A percentile compares a stretch with the other conserved stretches of the same genome.
Evolutionary conservation across 78 protist genomes (phyloP).

Genomic region (Planoprotostelium fungivorum): DNA sequence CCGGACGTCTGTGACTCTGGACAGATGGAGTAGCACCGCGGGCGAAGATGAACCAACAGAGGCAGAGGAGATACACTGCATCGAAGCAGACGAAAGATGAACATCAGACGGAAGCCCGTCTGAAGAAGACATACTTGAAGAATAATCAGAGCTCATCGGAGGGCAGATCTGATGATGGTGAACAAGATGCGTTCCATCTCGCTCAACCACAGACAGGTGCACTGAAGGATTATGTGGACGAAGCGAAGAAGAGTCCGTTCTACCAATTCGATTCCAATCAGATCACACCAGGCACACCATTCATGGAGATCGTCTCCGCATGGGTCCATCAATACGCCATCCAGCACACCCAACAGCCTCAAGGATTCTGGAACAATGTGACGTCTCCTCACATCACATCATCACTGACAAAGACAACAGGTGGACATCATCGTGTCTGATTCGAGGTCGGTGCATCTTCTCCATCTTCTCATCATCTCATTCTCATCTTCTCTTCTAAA

Average conservation of each 20-base stretch:
- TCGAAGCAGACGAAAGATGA: slow-evolving; percentile 22
- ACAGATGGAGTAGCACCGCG: slow-evolving; percentile 95
- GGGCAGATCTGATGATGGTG: too few species aligned
- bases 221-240: background rate
- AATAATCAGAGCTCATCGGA: background rate
- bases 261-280: slow-evolving; percentile 78
- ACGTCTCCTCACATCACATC: background rate
- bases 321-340: background rate
- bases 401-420: slow-evolving; percentile 35
- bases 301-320: slow-evolving; percentile 81
- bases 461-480: background rate
- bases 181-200: too few species aligned
- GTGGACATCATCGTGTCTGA: slow-evolving; percentile 62
- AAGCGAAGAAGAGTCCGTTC: background rate
- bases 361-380: background rate
- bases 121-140: background rate
- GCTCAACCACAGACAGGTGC: too few species aligned
- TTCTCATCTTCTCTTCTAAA: too few species aligned
- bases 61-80: slow-evolving; percentile 68
- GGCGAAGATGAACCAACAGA: slow-evolving; percentile 96
- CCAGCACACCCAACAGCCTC: background rate
- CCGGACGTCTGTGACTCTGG: background rate
- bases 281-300: slow-evolving; percentile 97
- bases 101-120: slow-evolving; percentile 14
- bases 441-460: slow-evolving; percentile 34